Evolutionary conservation across 192 early-diverging fungal species (phyloP).

Genomic region (Chytriomyces sp.): DNA sequence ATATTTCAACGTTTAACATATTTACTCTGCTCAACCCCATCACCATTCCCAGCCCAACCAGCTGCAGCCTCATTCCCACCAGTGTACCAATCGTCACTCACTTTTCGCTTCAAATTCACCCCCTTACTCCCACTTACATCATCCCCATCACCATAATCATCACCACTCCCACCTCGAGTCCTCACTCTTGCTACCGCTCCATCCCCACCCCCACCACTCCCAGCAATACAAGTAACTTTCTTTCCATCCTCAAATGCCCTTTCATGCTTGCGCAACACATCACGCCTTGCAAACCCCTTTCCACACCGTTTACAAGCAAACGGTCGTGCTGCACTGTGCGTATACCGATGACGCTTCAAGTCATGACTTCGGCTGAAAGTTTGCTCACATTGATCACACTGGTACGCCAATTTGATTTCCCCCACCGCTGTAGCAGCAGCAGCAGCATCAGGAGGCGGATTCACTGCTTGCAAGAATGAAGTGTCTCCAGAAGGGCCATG

Average conservation of each 20-base stretch:
- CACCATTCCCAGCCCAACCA: too few species aligned
- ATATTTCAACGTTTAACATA: too few species aligned
- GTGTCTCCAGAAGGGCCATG: too few species aligned
- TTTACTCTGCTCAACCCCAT: too few species aligned
- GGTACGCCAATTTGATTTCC: slow-evolving; percentile 1
- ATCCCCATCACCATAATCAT: too few species aligned
- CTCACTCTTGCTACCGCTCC: background rate
- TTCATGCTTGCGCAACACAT: slow-evolving; percentile 55
- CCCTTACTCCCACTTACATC: background rate
- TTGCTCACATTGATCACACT: slow-evolving; percentile 27
- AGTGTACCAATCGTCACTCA: background rate
- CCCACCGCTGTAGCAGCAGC: background rate
- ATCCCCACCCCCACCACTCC: slow-evolving; percentile 13
- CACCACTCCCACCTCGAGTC: too few species aligned
- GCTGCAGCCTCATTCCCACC: background rate
- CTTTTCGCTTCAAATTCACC: background rate
- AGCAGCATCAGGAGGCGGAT: background rate
- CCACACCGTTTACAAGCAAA: slow-evolving; percentile 53
- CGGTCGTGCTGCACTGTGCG: slow-evolving; percentile 56
- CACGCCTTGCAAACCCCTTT: slow-evolving; percentile 57
- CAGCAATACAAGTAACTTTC: slow-evolving; percentile 53
- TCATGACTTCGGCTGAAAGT: slow-evolving; percentile 39
- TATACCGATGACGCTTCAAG: slow-evolving; percentile 61
- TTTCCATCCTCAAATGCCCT: slow-evolving; percentile 55
- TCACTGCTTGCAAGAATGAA: background rate